These are phyloP conservation scores for Aphanomyces stellatus DNA, from an alignment of 352 stramenopile genomes.

Conservation along the genomic window DNA sequence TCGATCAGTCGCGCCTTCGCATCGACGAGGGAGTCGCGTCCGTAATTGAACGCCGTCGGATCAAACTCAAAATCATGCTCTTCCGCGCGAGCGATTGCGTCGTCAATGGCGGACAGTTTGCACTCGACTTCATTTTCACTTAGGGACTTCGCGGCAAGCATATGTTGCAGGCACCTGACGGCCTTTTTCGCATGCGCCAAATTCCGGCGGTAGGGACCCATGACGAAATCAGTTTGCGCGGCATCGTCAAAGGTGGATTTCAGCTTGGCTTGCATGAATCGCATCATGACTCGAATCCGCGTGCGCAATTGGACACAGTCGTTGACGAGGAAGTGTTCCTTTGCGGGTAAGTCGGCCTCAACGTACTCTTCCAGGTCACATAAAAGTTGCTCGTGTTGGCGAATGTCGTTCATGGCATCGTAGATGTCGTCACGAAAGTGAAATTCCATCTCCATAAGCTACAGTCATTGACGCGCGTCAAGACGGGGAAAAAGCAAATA, in stretches of 20 bases:
- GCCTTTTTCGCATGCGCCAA: conserved; percentile 7
- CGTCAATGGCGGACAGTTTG: background rate
- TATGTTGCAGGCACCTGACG: background rate
- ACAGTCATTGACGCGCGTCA: background rate
- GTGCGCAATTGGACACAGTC: conserved; percentile 9
- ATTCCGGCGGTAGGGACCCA: conserved; percentile 7
- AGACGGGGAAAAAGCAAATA: background rate
- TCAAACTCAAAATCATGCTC: background rate
- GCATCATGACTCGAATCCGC: background rate
- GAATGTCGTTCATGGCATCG: conserved; percentile 9
- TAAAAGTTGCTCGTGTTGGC: conserved; percentile 16
- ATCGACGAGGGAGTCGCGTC: background rate
- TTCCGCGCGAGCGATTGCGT: background rate
- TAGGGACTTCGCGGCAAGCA: background rate
- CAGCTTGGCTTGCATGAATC: background rate
- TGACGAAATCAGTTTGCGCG: conserved; percentile 4
- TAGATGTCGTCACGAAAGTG: conserved; percentile 16
- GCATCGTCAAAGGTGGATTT: conserved; percentile 4
- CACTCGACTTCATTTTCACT: background rate
- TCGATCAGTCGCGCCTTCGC: background rate
- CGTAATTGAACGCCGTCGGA: background rate
- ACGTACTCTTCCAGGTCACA: conserved; percentile 19
- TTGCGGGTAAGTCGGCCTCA: conserved; percentile 14
- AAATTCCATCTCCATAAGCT: conserved; percentile 3
- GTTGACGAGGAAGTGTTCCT: conserved; percentile 12